Conservation (phyloP, 805 yeast species). For the Naumovozyma baii region DNA sequence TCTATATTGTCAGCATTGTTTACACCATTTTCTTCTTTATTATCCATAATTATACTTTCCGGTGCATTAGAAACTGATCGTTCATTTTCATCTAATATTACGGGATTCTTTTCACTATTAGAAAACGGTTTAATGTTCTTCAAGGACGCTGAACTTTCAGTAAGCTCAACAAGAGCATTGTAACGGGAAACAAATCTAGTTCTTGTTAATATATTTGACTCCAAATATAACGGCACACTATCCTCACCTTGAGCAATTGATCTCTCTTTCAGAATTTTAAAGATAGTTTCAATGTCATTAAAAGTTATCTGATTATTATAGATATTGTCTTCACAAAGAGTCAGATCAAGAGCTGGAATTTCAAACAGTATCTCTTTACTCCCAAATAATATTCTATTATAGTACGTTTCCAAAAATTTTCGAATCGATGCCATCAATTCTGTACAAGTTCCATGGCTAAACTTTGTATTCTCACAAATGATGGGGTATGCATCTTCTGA, state of each 20-base stretch:
- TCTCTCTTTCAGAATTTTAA: slow-evolving; percentile 21
- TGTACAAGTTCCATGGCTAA: slow-evolving; percentile 12
- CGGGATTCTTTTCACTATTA: slow-evolving; percentile 26
- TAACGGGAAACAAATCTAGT: slow-evolving; percentile 29
- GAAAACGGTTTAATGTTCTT: slow-evolving; percentile 24
- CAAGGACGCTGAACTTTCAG: slow-evolving; percentile 27
- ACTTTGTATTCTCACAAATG: slow-evolving; percentile 14
- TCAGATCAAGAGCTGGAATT: slow-evolving; percentile 24
- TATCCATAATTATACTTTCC: slow-evolving; percentile 18
- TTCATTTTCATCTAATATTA: slow-evolving; percentile 24
- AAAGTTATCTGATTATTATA: slow-evolving; percentile 26
- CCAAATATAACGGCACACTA: slow-evolving; percentile 15
- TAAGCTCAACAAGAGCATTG: slow-evolving; percentile 27
- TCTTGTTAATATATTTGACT: slow-evolving; percentile 13
- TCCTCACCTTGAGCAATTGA: slow-evolving; percentile 16
- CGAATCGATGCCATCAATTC: slow-evolving; percentile 19
- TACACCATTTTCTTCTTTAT: slow-evolving; percentile 15
- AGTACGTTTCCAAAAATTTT: slow-evolving; percentile 15
- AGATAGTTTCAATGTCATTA: slow-evolving; percentile 26
- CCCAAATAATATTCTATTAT: slow-evolving; percentile 17
- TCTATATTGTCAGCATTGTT: slow-evolving; percentile 1
- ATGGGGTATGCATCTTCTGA: slow-evolving; percentile 9
- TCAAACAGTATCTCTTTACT: slow-evolving; percentile 23
- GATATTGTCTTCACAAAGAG: slow-evolving; percentile 27
- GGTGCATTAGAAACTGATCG: slow-evolving; percentile 2